A percentile compares a stretch with the other conserved stretches of the same genome.
These are phyloP conservation scores for Galerina marginata DNA, from an alignment of 768 basidiomycete genomes.

Conservation along the genomic window DNA sequence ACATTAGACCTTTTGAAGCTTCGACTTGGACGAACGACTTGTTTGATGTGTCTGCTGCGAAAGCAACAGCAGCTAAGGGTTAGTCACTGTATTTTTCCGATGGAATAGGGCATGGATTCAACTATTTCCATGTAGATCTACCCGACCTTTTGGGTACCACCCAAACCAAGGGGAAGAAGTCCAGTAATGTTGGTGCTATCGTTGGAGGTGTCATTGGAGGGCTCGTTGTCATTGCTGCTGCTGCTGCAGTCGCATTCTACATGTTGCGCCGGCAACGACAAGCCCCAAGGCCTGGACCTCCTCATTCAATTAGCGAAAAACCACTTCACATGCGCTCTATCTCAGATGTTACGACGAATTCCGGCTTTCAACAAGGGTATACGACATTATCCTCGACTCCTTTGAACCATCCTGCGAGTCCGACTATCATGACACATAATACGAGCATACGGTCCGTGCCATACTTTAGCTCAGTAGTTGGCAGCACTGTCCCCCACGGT, in stretches of 20 bases:
- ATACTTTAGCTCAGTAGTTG: conserved; percentile 34
- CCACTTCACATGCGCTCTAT: conserved; percentile 27
- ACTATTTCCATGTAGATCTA: conserved; percentile 24
- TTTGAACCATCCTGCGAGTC: conserved; percentile 27
- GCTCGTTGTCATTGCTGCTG: conserved; percentile 36
- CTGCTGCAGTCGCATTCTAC: conserved; percentile 32
- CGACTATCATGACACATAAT: conserved; percentile 38
- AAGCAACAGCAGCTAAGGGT: conserved; percentile 33
- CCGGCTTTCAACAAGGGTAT: conserved; percentile 24
- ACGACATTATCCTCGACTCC: conserved; percentile 28
- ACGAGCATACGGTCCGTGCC: conserved; percentile 38
- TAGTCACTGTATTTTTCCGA: neutral
- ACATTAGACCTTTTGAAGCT: conserved; percentile 31
- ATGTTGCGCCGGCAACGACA: conserved; percentile 30
- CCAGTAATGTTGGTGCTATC: conserved; percentile 42
- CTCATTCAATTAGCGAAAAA: conserved; percentile 18
- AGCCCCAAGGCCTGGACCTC: neutral
- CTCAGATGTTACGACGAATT: conserved; percentile 29
- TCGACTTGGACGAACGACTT: conserved; percentile 22
- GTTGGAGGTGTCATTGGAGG: conserved; percentile 53
- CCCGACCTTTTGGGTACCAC: conserved; percentile 31
- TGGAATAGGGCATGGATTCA: neutral
- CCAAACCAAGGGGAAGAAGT: conserved; percentile 19
- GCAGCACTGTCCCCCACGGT: conserved; percentile 18
- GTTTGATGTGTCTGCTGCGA: conserved; percentile 34